Percentiles rank a stretch among this genome's conserved stretches.
phyloP scores from a whole-genome alignment of 2,329 filamentous ascomycete genomes.

The Aspergillus intermedius region DNA sequence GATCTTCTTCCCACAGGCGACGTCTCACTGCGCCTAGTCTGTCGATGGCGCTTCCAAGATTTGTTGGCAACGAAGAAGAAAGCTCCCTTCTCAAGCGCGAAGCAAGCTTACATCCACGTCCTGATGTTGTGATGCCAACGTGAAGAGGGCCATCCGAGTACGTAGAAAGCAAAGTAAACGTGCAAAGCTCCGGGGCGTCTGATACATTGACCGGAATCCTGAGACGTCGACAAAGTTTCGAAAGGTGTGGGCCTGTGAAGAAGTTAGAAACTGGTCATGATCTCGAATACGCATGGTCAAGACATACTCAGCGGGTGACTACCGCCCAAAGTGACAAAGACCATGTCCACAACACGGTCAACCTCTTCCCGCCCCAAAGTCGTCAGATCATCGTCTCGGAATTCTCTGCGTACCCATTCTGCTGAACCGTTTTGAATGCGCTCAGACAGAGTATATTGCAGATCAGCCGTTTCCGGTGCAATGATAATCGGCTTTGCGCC shows the following conservation, averaged over 20 bases:
- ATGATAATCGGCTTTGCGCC: slow-evolving; percentile 77
- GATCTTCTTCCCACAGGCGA: slow-evolving; percentile 68
- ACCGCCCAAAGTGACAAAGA: slow-evolving; percentile 69
- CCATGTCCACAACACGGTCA: slow-evolving; percentile 72
- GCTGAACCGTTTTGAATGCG: slow-evolving; percentile 38
- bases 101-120: slow-evolving; percentile 87
- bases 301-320: slow-evolving; percentile 45
- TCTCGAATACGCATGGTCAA: slow-evolving; percentile 11
- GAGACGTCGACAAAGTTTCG: slow-evolving; percentile 65
- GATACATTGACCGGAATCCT: slow-evolving; percentile 91
- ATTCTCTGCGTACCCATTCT: slow-evolving; percentile 43
- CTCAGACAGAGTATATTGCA: slow-evolving; percentile 52
- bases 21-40: slow-evolving; percentile 67
- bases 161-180: slow-evolving; percentile 82
- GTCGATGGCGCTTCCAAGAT: slow-evolving; percentile 70
- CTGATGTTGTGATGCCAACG: slow-evolving; percentile 91
- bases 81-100: slow-evolving; percentile 85
- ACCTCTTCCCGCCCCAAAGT: slow-evolving; percentile 75
- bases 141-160: slow-evolving; percentile 87
- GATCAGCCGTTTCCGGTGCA: slow-evolving; percentile 57
- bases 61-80: slow-evolving; percentile 66
- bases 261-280: slow-evolving; percentile 17
- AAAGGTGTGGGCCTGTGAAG: slow-evolving; percentile 57
- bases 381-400: slow-evolving; percentile 65
- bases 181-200: slow-evolving; percentile 78